Percentiles rank a stretch among this genome's conserved stretches.
Conservation (phyloP, 1,284 basidiomycete genomes). For the Hemileia vastatrix region DNA sequence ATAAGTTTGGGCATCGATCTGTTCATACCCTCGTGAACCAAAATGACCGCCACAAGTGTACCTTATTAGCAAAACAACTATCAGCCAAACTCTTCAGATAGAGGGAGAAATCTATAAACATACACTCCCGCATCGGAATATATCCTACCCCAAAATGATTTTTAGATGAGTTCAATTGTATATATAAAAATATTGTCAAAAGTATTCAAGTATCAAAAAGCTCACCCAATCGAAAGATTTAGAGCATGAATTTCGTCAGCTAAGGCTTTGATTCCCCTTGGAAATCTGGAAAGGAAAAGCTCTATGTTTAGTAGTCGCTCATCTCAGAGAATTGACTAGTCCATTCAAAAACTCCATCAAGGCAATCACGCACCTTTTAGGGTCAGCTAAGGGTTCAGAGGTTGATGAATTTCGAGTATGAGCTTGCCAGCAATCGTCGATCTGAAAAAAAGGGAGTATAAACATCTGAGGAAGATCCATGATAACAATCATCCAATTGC, state of each 20-base stretch:
- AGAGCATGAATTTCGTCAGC: slow-evolving; percentile 47
- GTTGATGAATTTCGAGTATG: slow-evolving; percentile 30
- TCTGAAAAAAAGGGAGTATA: slow-evolving; percentile 22
- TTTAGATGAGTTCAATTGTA: not conserved
- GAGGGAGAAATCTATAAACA: not conserved
- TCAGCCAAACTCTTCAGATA: not conserved
- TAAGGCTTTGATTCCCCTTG: slow-evolving; percentile 49
- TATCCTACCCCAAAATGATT: slow-evolving; percentile 43
- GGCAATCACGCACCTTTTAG: slow-evolving; percentile 24
- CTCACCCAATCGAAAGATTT: slow-evolving; percentile 46
- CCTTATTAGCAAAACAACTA: not conserved
- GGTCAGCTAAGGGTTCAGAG: slow-evolving; percentile 42
- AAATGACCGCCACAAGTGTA: slow-evolving; percentile 48
- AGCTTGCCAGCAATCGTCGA: slow-evolving; percentile 46
- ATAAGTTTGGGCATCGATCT: slow-evolving; percentile 48
- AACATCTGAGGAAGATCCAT: not conserved
- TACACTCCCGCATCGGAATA: slow-evolving; percentile 50
- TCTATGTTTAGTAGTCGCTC: not conserved
- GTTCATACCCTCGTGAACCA: slow-evolving; percentile 50
- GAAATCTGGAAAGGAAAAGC: slow-evolving; percentile 44
- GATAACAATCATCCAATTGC: not conserved
- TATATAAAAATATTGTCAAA: not conserved
- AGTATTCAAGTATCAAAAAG: not conserved
- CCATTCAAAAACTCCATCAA: not conserved
- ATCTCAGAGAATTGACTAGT: not conserved